Evolutionary conservation across 73 alveolate species (phyloP), one percentile per base, ranked within the genome.

Genomic region (Paraurostyla sp.): DNA sequence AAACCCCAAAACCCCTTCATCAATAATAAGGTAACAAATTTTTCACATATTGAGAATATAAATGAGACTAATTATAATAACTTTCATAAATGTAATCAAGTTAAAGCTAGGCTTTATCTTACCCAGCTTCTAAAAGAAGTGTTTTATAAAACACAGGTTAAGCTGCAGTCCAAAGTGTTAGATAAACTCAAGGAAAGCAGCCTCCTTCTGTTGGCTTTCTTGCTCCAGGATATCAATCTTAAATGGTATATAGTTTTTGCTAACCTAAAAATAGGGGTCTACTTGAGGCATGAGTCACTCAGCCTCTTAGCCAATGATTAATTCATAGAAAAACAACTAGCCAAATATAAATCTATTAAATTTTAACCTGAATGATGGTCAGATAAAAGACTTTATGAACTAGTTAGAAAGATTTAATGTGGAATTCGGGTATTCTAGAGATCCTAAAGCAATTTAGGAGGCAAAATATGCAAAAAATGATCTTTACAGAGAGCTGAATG

Each of bases 341-440:
- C 20, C 35, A 15, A 11, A 65, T 38, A 16, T 65, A 65, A 38
- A 4, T 13, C 15, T 73, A 73, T n/a, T n/a, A n/a, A n/a, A n/a
- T n/a, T n/a, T n/a, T 73, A 73, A 73, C 46, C 46, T 73, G 27
- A 9, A 23, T 43, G 86, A 73, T 20, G 32, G 46, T 73, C 59
- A 73, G 27, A 38, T 73, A 23, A 73, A 35, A 33, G 71, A 73
- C 46, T 73, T 45, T 38, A 43, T 73, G 71, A 6, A 15, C 13
- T n/a, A 73, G 22, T 36, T 73, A 33, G 69, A 73, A 42, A 33
- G 13, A 20, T 73, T 73, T 56, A 73, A 73, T 46, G 27, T 18
- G 46, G 86, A 73, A 73, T 73, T 73, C 52, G 71, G 71, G 6
- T 73, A 73, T 49, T 73, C 86, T 0, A 42, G 52, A 25, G 86